phyloP scores from a whole-genome alignment of 2,329 filamentous ascomycete species.

The Colletotrichum lentis region DNA sequence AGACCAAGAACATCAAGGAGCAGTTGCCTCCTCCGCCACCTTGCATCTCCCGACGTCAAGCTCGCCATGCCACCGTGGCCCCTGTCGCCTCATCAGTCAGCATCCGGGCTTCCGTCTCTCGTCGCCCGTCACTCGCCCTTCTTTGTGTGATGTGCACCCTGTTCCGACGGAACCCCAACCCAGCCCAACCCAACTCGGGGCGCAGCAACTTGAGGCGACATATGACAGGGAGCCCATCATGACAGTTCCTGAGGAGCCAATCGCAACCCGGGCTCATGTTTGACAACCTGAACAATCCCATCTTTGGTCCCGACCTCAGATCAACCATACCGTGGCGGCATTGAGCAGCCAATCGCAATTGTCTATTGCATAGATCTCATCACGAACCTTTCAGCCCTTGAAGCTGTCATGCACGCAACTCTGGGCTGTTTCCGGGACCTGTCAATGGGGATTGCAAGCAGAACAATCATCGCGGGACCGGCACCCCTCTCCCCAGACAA shows the following conservation, averaged over 20 bases:
- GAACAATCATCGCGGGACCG: conserved; percentile 20
- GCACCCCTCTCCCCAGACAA: background rate
- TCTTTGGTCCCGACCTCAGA: conserved; percentile 39
- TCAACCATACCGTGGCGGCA: conserved; percentile 39
- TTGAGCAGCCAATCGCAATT: conserved; percentile 41
- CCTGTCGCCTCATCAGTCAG: conserved; percentile 32
- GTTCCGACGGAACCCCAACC: conserved; percentile 37
- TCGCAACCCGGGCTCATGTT: conserved; percentile 44
- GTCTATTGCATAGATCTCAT: conserved; percentile 35
- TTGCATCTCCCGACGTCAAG: conserved; percentile 30
- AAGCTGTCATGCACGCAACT: conserved; percentile 34
- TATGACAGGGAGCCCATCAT: conserved; percentile 41
- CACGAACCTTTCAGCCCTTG: conserved; percentile 32
- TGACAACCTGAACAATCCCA: conserved; percentile 41
- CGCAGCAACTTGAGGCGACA: conserved; percentile 39
- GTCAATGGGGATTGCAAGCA: conserved; percentile 32
- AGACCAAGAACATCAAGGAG: background rate
- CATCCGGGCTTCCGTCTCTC: conserved; percentile 37
- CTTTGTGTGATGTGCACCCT: conserved; percentile 34
- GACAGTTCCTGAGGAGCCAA: conserved; percentile 45
- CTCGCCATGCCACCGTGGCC: conserved; percentile 24
- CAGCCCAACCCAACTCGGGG: conserved; percentile 37
- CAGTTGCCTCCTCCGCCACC: conserved; percentile 3
- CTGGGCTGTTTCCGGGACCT: conserved; percentile 36
- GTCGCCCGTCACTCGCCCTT: background rate